Percentiles rank a stretch among this genome's conserved stretches.
Conservation (phyloP, 257 asterid species). For the Lycium barbarum region DNA sequence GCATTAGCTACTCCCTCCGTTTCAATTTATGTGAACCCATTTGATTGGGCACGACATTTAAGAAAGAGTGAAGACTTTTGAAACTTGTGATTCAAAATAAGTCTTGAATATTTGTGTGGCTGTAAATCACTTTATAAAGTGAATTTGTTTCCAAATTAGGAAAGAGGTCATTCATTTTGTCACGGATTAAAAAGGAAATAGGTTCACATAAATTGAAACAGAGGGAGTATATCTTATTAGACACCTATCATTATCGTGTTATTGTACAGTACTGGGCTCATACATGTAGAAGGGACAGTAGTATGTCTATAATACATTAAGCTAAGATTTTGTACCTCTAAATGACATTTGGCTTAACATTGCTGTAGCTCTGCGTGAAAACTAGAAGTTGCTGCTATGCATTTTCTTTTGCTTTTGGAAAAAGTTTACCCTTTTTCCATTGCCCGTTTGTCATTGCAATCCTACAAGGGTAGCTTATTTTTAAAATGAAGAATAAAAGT, state of each 20-base stretch:
- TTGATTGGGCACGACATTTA: too few species aligned
- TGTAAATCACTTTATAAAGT: too few species aligned
- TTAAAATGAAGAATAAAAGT: not conserved
- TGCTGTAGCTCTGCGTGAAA: not conserved
- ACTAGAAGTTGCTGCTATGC: conserved; percentile 5
- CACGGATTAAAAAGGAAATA: too few species aligned
- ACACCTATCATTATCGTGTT: not conserved
- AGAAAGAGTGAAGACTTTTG: too few species aligned
- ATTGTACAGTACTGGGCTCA: not conserved
- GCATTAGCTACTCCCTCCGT: not conserved
- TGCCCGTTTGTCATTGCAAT: not conserved
- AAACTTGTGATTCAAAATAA: too few species aligned
- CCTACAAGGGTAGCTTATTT: not conserved
- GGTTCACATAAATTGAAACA: too few species aligned
- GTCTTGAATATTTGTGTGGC: too few species aligned
- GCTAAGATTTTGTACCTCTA: conserved; percentile 1
- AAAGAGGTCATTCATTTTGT: too few species aligned
- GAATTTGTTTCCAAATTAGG: too few species aligned
- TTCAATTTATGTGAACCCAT: too few species aligned
- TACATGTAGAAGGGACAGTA: not conserved
- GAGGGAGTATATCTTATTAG: not conserved
- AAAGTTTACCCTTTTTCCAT: not conserved
- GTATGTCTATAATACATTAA: not conserved
- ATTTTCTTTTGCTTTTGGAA: not conserved
- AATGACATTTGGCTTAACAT: not conserved